Conservation (phyloP, 1,284 basidiomycete species). For the Malassezia pachydermatis region DNA sequence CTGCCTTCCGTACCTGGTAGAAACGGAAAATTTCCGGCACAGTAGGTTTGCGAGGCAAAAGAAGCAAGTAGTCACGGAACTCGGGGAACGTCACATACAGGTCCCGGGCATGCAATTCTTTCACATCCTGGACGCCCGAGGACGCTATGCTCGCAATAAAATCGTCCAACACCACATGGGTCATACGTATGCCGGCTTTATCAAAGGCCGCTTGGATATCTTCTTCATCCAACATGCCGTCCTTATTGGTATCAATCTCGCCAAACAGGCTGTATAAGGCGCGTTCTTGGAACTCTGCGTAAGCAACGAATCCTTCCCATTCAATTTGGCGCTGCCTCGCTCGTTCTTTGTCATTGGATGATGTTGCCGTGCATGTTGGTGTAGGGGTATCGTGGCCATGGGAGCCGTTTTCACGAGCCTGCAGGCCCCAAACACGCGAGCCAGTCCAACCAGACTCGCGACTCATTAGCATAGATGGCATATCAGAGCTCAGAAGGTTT, state of each 20-base stretch:
- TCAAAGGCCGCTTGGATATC: constrained; percentile 40
- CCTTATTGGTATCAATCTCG: constrained; percentile 42
- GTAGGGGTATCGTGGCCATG: constrained; percentile 7
- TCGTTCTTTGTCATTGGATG: constrained; percentile 24
- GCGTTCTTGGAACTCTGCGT: constrained; percentile 45
- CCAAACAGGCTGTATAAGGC: constrained; percentile 44
- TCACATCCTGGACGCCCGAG: constrained; percentile 16
- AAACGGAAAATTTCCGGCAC: constrained; percentile 45
- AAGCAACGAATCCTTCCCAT: constrained; percentile 47
- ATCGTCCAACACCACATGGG: constrained; percentile 32
- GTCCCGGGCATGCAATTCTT: constrained; percentile 15
- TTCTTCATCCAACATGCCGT: constrained; percentile 34
- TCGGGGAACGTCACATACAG: constrained; percentile 42
- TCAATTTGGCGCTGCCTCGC: constrained; percentile 40
- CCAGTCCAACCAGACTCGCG: constrained; percentile 46
- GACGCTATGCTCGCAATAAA: constrained; percentile 43
- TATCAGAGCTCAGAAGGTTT: too few relatives aligned
- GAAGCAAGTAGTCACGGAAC: constrained; percentile 44
- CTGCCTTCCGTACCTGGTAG: constrained; percentile 46
- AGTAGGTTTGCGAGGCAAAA: constrained; percentile 40
- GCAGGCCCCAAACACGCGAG: constrained; percentile 45
- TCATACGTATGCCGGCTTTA: constrained; percentile 37
- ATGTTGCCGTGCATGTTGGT: too few relatives aligned
- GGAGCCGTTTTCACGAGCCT: constrained; percentile 21
- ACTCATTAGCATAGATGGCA: constrained; percentile 21